Evolutionary conservation across 2,329 filamentous ascomycete species (phyloP), one percentile per base, ranked within the genome.

Genomic region (Sarocladium kiliense): DNA sequence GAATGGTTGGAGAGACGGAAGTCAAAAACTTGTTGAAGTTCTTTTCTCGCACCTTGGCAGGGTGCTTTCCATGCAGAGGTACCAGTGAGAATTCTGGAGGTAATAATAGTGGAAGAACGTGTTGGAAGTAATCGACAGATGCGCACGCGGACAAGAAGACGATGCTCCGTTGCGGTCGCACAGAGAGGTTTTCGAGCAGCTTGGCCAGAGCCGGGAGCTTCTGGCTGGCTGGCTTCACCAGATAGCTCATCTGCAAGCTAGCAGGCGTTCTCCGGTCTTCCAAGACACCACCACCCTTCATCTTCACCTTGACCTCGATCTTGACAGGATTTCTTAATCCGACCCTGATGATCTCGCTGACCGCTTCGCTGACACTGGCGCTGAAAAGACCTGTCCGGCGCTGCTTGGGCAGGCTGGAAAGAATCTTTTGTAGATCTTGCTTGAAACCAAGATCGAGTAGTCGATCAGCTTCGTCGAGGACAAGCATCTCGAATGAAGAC

Each of bases 361-460:
- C 89, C 1, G 94, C 94, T 66, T 97, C 94, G 63, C 88, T 94
- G n/a, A 99, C 89, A 64, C 89, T 95, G 12, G 94, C 94, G 65
- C 91, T 96, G 72, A 97, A 99, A 0, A 99, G 75, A 0, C 94
- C 94, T 0, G 94, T 99, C 50, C 94, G 82, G 53, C 94, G 80
- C 68, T 99, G 94, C 67, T 99, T 99, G 0, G 94, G 94, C 5
- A 99, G 74, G 16, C 88, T 82, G 0, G 84, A 83, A 21, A 99
- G 74, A 39, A 97, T 96, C 55, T 85, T 89, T 62, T 94, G 90
- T 26, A 99, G 72, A 62, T 96, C 91, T 55, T 89, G 86, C 69
- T 95, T 94, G 72, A 99, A 97, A 5, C 95, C 94, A 21, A 97
- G 79, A 71, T 99, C 94, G 11, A 99, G 77, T 25, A 99, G 75